Evolutionary conservation across 2,329 filamentous ascomycete species (phyloP).

Genomic region (Cladorrhinum sp.): DNA sequence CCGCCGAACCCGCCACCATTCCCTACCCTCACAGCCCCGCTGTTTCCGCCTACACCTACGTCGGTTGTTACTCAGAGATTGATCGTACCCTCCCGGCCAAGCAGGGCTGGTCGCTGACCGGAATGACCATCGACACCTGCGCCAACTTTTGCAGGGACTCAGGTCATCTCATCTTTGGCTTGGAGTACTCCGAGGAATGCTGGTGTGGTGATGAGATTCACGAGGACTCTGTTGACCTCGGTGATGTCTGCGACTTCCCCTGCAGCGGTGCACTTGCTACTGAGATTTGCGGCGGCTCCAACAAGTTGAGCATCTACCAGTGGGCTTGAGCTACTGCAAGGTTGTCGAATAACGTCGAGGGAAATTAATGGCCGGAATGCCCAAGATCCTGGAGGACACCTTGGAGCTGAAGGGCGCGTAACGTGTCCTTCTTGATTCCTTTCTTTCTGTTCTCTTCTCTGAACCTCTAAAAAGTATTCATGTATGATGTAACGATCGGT

Average conservation of each 20-base stretch:
- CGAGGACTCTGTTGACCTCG: slow-evolving; percentile 16
- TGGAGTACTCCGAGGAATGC: slow-evolving; percentile 26
- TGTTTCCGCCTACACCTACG: slow-evolving; percentile 5
- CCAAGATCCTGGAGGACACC: too few relatives aligned
- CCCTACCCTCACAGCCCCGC: slow-evolving; percentile 13
- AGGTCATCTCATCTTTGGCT: slow-evolving; percentile 21
- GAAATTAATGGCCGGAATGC: too few relatives aligned
- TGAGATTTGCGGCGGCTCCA: slow-evolving; percentile 33
- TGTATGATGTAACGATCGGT: neutral
- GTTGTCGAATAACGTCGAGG: too few relatives aligned
- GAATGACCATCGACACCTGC: slow-evolving; percentile 21
- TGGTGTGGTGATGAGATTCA: slow-evolving; percentile 26
- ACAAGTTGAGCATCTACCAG: slow-evolving; percentile 33
- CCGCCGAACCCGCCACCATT: slow-evolving; percentile 6
- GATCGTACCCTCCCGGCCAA: slow-evolving; percentile 18
- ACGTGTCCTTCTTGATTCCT: neutral
- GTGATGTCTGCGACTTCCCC: slow-evolving; percentile 29
- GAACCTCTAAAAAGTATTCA: neutral
- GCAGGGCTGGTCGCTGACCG: slow-evolving; percentile 9
- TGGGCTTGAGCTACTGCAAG: slow-evolving; percentile 13
- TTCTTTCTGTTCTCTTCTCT: neutral
- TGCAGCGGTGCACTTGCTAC: slow-evolving; percentile 31
- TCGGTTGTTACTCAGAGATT: slow-evolving; percentile 23
- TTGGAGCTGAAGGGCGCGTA: too few relatives aligned
- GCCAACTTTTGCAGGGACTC: slow-evolving; percentile 21